These are phyloP conservation scores for Coemansia sp. DNA, from an alignment of 192 early-diverging fungal genomes.

Conservation along the genomic window DNA sequence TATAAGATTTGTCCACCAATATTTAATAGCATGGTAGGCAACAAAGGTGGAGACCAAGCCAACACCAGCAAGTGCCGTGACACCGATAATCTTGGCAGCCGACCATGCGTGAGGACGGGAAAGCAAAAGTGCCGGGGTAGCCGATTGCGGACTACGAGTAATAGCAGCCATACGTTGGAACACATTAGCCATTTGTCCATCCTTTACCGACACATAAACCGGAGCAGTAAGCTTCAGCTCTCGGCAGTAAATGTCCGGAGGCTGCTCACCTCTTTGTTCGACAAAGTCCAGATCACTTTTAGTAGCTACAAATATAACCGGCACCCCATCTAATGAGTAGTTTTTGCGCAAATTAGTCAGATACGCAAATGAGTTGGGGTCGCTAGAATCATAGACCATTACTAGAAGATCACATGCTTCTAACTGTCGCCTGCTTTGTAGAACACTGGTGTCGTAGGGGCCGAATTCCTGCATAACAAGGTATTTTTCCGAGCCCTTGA, in stretches of 20 bases:
- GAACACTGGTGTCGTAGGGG: conserved; percentile 83
- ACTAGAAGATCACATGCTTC: conserved; percentile 90
- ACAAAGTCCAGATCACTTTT: conserved; percentile 93
- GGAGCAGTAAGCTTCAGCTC: conserved; percentile 84
- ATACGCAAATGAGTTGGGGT: conserved; percentile 93
- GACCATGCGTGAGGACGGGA: conserved; percentile 42
- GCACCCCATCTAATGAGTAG: conserved; percentile 81
- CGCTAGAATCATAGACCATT: conserved; percentile 94
- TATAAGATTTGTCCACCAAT: conserved; percentile 40
- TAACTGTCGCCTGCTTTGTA: conserved; percentile 84
- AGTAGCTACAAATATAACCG: conserved; percentile 91
- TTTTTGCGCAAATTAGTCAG: conserved; percentile 79
- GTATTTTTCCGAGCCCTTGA: conserved; percentile 92
- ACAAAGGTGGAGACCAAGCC: conserved; percentile 45
- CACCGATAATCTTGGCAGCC: conserved; percentile 28
- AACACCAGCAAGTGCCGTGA: conserved; percentile 43
- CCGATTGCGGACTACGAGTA: conserved; percentile 45
- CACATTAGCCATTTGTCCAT: conserved; percentile 82
- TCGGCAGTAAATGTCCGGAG: conserved; percentile 94
- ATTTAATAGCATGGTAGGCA: conserved; percentile 44
- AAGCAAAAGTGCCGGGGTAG: conserved; percentile 40
- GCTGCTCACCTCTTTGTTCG: conserved; percentile 71
- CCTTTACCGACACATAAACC: conserved; percentile 85
- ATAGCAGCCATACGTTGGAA: conserved; percentile 81
- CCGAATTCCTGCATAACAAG: conserved; percentile 97